These are phyloP conservation scores for Narthecium ossifragum DNA, from an alignment of 106 monocot species.

Conservation along the genomic window DNA sequence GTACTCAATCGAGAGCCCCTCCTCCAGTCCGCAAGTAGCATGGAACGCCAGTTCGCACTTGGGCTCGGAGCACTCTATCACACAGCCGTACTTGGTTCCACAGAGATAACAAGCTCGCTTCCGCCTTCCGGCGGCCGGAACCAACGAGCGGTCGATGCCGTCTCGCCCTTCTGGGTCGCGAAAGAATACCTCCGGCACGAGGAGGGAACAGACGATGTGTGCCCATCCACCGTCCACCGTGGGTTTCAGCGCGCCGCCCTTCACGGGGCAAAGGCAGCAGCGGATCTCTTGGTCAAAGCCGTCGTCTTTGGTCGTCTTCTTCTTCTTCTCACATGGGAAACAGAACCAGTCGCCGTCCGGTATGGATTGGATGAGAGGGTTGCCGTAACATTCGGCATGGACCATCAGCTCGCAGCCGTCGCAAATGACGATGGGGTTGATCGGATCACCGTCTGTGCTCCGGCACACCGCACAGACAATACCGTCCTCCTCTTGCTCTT, in stretches of 20 bases:
- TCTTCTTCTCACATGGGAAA: slow-evolving; percentile 15
- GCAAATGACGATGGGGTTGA: slow-evolving; percentile 90
- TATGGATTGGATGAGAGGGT: slow-evolving; percentile 44
- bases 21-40: slow-evolving; percentile 61
- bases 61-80: slow-evolving; percentile 70
- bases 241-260: slow-evolving; percentile 63
- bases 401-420: slow-evolving; percentile 93
- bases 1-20: slow-evolving; percentile 65
- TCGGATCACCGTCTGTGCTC: slow-evolving; percentile 74
- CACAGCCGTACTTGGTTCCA: slow-evolving; percentile 42
- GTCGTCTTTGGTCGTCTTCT: not conserved
- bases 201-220: slow-evolving; percentile 63
- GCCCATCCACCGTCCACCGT: slow-evolving; percentile 56
- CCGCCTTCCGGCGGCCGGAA: slow-evolving; percentile 33
- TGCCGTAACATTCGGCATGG: slow-evolving; percentile 85
- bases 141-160: slow-evolving; percentile 55
- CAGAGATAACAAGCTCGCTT: slow-evolving; percentile 50
- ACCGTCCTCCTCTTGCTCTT: slow-evolving; percentile 57
- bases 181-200: slow-evolving; percentile 94
- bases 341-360: slow-evolving; percentile 97
- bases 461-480: slow-evolving; percentile 67
- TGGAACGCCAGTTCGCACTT: slow-evolving; percentile 72
- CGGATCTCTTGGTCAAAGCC: too few relatives aligned
- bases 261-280: slow-evolving; percentile 71
- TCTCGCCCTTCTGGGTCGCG: slow-evolving; percentile 60